These are phyloP conservation scores for Trichoderma brevicompactum DNA, from an alignment of 2,329 filamentous ascomycete genomes.

Conservation along the genomic window DNA sequence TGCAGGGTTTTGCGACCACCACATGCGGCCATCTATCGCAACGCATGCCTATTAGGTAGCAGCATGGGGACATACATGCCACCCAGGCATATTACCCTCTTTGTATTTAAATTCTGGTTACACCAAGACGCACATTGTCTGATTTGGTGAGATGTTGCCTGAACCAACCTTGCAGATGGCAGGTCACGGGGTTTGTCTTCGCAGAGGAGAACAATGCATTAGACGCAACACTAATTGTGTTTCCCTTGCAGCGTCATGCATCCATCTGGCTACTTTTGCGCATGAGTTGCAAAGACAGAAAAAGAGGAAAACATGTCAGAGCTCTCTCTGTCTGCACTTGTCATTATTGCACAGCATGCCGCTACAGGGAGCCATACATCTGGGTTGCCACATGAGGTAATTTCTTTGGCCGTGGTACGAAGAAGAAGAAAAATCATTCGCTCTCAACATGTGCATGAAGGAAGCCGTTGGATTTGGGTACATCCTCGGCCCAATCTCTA, in stretches of 20 bases:
- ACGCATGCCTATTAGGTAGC: neutral
- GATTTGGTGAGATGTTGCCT: conserved; percentile 12
- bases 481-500: neutral
- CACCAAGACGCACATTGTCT: neutral
- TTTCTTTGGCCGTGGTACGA: neutral
- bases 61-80: neutral
- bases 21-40: neutral
- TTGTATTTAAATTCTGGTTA: neutral
- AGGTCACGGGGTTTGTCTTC: neutral
- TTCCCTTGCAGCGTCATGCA: conserved; percentile 26
- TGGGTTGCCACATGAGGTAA: neutral
- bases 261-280: conserved; percentile 5
- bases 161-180: conserved; percentile 3
- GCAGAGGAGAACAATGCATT: conserved; percentile 21
- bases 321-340: neutral
- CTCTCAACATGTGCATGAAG: neutral
- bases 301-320: neutral
- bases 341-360: neutral
- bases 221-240: conserved; percentile 1
- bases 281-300: neutral
- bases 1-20: neutral
- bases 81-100: neutral
- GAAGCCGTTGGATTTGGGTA: neutral
- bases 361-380: neutral
- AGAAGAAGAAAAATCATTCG: neutral